Evolutionary conservation across 2,329 filamentous ascomycete species (phyloP).

Genomic region (Lasiodiplodia citricola): DNA sequence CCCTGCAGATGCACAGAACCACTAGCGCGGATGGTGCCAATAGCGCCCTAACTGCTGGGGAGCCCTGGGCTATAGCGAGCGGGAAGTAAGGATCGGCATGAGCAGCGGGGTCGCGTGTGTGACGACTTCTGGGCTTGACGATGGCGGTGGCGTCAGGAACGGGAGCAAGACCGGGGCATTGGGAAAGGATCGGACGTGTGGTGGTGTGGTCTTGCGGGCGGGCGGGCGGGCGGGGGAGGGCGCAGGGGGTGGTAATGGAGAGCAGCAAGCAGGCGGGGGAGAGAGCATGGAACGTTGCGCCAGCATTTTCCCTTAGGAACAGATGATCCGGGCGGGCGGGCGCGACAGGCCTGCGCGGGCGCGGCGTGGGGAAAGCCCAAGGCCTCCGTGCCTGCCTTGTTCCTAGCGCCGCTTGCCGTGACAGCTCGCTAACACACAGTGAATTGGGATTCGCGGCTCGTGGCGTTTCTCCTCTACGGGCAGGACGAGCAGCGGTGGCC

Average conservation of each 20-base stretch:
- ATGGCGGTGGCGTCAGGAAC: constrained; percentile 16
- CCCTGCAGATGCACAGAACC: not conserved
- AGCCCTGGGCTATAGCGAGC: not conserved
- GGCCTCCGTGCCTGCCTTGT: no score
- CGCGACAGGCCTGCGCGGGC: not conserved
- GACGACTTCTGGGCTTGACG: not conserved
- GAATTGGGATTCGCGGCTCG: constrained; percentile 17
- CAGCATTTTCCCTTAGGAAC: no score
- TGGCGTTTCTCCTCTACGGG: constrained; percentile 23
- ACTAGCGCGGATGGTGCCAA: not conserved
- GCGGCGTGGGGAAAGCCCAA: no score
- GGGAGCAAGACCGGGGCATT: not conserved
- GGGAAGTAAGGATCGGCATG: constrained; percentile 19
- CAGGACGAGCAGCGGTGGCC: constrained; percentile 24
- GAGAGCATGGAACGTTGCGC: not conserved
- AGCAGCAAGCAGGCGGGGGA: not conserved
- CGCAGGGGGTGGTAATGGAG: not conserved
- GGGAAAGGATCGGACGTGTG: not conserved
- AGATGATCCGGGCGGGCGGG: no score
- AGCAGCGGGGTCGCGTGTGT: not conserved
- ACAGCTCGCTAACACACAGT: not conserved
- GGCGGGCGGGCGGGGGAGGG: not conserved
- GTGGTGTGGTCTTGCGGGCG: not conserved
- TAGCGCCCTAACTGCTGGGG: not conserved
- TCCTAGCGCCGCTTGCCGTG: not conserved